phyloP scores from a whole-genome alignment of 345 rosid species.

The Angophora floribunda region DNA sequence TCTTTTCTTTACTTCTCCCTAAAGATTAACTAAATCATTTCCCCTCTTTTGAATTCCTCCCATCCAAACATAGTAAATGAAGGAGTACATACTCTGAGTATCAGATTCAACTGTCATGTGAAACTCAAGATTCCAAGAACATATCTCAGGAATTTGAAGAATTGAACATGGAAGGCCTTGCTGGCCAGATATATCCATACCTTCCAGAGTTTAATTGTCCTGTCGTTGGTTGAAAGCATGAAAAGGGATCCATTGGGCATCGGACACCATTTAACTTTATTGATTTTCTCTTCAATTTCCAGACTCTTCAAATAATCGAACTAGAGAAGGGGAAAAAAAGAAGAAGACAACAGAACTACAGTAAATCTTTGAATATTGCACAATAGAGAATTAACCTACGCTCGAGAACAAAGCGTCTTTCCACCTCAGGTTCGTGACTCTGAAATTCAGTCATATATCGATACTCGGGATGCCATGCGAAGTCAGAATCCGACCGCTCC shows the following conservation, averaged over 20 bases:
- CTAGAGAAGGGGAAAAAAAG: constrained; percentile 4
- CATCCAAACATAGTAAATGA: neutral
- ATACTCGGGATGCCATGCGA: constrained; percentile 27
- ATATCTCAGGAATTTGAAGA: neutral
- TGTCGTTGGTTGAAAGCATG: constrained; percentile 59
- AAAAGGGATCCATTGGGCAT: constrained; percentile 30
- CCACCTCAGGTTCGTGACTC: constrained; percentile 71
- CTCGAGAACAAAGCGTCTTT: neutral
- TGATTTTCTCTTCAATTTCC: constrained; percentile 71
- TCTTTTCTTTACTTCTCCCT: neutral
- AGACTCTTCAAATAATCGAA: constrained; percentile 64
- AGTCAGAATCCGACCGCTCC: constrained; percentile 32
- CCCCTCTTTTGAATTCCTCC: neutral
- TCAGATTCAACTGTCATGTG: neutral
- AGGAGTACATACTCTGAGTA: neutral
- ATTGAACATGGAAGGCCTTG: neutral
- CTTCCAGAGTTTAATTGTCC: constrained; percentile 73
- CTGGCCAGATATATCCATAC: constrained; percentile 5
- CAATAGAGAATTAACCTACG: neutral
- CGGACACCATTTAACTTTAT: constrained; percentile 46
- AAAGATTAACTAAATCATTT: neutral
- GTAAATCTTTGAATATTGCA: neutral
- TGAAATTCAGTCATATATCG: constrained; percentile 58
- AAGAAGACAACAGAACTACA: neutral
- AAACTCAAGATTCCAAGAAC: neutral